Evolutionary conservation across 306 rosid species (phyloP).

Genomic region (Cucumis hystrix): DNA sequence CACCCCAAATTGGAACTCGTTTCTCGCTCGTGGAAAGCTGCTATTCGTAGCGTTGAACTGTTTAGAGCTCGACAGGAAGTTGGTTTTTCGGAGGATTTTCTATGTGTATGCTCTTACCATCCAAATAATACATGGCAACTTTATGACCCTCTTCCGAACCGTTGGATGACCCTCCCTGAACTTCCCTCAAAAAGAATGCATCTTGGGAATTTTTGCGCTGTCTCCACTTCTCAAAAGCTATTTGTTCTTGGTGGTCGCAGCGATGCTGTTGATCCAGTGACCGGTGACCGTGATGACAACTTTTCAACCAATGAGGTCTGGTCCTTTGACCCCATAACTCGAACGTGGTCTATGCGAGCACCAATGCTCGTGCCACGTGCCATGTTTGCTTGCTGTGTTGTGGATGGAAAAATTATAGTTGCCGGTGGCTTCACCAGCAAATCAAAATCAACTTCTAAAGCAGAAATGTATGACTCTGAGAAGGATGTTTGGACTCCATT

Average conservation of each 20-base stretch:
- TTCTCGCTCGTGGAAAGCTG: constrained; percentile 77
- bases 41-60: constrained; percentile 63
- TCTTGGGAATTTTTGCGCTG: constrained; percentile 73
- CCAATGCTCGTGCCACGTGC: constrained; percentile 81
- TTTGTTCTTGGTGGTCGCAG: constrained; percentile 95
- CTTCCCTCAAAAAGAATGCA: constrained; percentile 80
- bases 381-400: constrained; percentile 86
- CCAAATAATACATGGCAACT: constrained; percentile 93
- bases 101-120: constrained; percentile 71
- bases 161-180: constrained; percentile 88
- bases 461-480: constrained; percentile 79
- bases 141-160: constrained; percentile 70
- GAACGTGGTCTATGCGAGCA: constrained; percentile 64
- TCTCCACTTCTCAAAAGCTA: constrained; percentile 66
- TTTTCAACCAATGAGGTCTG: constrained; percentile 93
- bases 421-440: constrained; percentile 86
- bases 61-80: constrained; percentile 70
- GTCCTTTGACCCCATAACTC: constrained; percentile 71
- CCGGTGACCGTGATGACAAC: constrained; percentile 84
- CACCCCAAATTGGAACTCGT: constrained; percentile 70
- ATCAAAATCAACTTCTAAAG: constrained; percentile 56
- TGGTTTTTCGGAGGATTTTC: constrained; percentile 60
- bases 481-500: constrained; percentile 71
- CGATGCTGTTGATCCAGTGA: constrained; percentile 77
- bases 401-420: constrained; percentile 75